Conservation (phyloP, 768 basidiomycete species). For the Candolleomyces efflorescens region DNA sequence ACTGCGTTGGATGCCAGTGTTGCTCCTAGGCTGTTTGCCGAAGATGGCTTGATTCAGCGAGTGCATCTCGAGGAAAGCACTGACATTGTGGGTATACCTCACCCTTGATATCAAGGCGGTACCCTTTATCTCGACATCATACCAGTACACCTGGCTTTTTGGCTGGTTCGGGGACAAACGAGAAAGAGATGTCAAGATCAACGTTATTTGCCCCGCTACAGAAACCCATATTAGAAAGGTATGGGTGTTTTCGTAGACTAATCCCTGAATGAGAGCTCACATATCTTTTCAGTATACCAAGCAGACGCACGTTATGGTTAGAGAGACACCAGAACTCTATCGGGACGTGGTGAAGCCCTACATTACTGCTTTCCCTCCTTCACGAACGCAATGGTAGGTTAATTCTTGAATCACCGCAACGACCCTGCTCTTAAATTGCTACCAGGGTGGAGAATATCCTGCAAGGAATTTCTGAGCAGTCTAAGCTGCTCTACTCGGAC, state of each 20-base stretch:
- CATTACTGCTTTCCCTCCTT: conserved; percentile 67
- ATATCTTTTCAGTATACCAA: conserved; percentile 56
- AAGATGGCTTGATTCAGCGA: conserved; percentile 34
- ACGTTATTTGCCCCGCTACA: conserved; percentile 83
- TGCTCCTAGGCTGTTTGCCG: conserved; percentile 33
- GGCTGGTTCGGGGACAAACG: conserved; percentile 55
- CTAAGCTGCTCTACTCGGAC: conserved; percentile 64
- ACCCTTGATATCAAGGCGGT: background rate
- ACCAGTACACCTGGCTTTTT: conserved; percentile 77
- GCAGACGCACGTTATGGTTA: conserved; percentile 69
- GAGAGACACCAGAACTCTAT: conserved; percentile 82
- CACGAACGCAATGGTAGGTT: conserved; percentile 76
- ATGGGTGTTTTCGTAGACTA: background rate
- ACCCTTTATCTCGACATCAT: background rate
- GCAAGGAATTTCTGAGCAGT: conserved; percentile 66
- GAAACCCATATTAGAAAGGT: conserved; percentile 87
- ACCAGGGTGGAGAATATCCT: conserved; percentile 85
- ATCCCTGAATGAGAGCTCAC: background rate
- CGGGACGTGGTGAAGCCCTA: conserved; percentile 69
- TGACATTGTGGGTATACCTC: conserved; percentile 53
- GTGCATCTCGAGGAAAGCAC: conserved; percentile 52
- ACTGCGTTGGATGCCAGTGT: conserved; percentile 53
- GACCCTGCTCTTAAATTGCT: background rate
- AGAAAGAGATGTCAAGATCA: conserved; percentile 72
- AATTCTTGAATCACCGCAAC: background rate